Base-by-base conservation (phyloP, 2,329 filamentous ascomycete species). In the Talaromyces funiculosus region DNA sequence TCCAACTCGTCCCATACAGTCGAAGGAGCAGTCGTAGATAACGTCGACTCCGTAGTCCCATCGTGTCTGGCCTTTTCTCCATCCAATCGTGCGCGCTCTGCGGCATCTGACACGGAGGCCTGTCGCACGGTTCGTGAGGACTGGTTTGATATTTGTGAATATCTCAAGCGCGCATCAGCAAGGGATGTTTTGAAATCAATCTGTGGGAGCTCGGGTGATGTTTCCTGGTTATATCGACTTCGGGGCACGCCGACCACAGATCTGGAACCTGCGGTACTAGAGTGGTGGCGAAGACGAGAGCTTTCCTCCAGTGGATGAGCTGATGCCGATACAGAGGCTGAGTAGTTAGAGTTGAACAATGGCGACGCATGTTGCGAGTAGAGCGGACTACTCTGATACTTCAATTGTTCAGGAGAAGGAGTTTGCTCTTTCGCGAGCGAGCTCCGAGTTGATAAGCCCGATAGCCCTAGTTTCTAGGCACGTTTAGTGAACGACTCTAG, bases 1-100 rank as follows among this genome's bases (percentile, higher is more conserved):
- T 97, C 94, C 29, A 99, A 78, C 74, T 99, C 94, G 71, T 97
- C 94, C 94, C 94, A 99, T 2, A 99, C 90, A 0, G 92, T 97
- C 1, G 92, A 95, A 12, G 92, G 90, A 1, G 90, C 91, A 1
- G 88, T 92, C 0, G 90, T 94, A 0, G 94, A 97, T 35, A 89
- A 82, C 0, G 89, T 93, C 0, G 94, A 97, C 68, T 94, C 91
- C 3, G 60, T 61, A 0, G 91, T 92, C 8, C 87, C 88, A 68
- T 92, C 87, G 20, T 71, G 67, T 57, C 72, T 69, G 31, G 74
- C 56, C 56, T 70, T 73, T 24, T 76, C 73, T n/a, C 62, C 56
- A 10, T 72, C 74, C 58, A 66, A 65, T 62, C 64, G 73, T 53
- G 64, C 68, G 59, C 68, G 71, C 60, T 74, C 73, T 7, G 69